These are phyloP conservation scores for Globisporangium spinosum DNA, from an alignment of 352 stramenopile species.

Conservation along the genomic window DNA sequence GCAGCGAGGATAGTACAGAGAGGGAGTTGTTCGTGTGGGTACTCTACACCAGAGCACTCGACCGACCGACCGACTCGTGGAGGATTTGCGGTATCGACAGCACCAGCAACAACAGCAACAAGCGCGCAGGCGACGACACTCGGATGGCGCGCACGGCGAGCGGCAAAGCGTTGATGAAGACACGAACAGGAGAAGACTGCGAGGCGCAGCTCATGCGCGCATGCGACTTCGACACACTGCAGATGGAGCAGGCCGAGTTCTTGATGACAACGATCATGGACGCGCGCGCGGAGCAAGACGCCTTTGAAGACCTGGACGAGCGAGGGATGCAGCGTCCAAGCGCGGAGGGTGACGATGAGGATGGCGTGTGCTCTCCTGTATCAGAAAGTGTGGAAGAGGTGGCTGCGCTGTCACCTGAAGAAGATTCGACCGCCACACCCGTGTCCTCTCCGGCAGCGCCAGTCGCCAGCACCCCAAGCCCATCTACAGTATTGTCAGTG, in stretches of 20 bases:
- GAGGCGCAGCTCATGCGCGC: conserved; percentile 6
- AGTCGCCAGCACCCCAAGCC: background rate
- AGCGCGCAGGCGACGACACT: background rate
- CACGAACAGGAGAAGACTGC: background rate
- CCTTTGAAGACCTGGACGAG: background rate
- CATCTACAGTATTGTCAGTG: background rate
- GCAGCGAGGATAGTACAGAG: background rate
- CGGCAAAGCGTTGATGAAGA: background rate
- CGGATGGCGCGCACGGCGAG: background rate
- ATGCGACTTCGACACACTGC: conserved; percentile 6
- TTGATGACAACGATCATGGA: conserved; percentile 22
- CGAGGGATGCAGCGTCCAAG: background rate
- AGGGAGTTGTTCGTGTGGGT: background rate
- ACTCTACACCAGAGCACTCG: background rate
- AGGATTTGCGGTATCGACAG: background rate
- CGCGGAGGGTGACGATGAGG: background rate
- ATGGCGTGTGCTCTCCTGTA: background rate
- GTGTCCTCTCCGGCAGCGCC: background rate
- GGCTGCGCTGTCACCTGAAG: background rate
- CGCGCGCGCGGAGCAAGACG: conserved; percentile 10
- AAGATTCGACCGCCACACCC: background rate
- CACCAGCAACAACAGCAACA: background rate
- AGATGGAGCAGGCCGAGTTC: conserved; percentile 20
- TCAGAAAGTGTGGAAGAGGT: background rate
- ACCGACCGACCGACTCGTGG: background rate